Conservation (phyloP, 2,329 filamentous ascomycete genomes). For the Dactylella cylindrospora region DNA sequence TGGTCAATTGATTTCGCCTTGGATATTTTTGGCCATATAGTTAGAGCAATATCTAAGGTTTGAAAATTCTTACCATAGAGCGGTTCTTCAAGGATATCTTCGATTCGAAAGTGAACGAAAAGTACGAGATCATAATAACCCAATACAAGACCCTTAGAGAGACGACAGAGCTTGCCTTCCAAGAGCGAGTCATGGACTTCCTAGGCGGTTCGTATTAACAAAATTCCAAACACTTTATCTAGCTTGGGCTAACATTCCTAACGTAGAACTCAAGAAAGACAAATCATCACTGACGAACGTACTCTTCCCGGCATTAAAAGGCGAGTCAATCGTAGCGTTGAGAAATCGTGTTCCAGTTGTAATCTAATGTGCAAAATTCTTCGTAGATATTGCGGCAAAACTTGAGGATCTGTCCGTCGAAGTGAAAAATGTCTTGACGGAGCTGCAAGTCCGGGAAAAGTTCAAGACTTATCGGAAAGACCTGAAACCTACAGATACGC, state of each 20-base stretch:
- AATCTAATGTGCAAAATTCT: too few species aligned
- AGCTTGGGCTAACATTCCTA: too few species aligned
- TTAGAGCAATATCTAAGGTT: not conserved
- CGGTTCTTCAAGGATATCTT: conserved; percentile 24
- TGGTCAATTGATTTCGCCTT: too few species aligned
- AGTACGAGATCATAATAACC: conserved; percentile 18
- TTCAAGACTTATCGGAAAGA: conserved; percentile 7
- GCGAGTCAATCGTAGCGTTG: too few species aligned
- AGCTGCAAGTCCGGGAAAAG: conserved; percentile 16
- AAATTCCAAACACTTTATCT: too few species aligned
- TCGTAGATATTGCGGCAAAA: conserved; percentile 12
- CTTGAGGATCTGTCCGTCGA: conserved; percentile 7
- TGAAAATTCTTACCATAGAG: not conserved
- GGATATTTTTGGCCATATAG: not conserved
- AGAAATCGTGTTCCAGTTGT: too few species aligned
- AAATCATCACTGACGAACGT: too few species aligned
- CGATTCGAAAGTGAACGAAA: conserved; percentile 27
- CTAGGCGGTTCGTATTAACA: too few species aligned
- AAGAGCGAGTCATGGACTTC: conserved; percentile 36
- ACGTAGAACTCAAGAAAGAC: too few species aligned
- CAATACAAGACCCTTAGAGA: conserved; percentile 16
- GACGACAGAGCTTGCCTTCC: conserved; percentile 31
- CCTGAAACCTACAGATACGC: conserved; percentile 20
- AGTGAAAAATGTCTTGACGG: conserved; percentile 3
- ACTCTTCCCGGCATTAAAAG: too few species aligned